phyloP scores from a whole-genome alignment of 495 filamentous ascomycete species.

The Aspergillus conjunctus region DNA sequence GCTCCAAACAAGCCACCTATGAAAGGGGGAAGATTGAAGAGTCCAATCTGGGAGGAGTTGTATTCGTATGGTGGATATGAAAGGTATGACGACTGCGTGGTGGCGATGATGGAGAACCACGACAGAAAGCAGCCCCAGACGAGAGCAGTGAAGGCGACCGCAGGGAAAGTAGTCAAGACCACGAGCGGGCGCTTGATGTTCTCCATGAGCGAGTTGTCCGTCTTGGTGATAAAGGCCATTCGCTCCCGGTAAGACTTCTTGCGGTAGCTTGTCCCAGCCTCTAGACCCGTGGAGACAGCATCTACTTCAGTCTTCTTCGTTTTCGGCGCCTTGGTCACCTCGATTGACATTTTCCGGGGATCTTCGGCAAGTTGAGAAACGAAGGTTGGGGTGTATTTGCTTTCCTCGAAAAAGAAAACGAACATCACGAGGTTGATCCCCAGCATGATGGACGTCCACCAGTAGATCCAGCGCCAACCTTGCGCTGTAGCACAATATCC shows the following conservation, averaged over 20 bases:
- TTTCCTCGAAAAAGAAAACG: conserved; percentile 48
- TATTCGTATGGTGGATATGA: conserved; percentile 36
- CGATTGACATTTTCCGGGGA: not conserved
- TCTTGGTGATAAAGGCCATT: conserved; percentile 31
- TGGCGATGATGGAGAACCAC: conserved; percentile 31
- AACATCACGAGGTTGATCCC: conserved; percentile 39
- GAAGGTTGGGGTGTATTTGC: conserved; percentile 29
- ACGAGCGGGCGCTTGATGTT: conserved; percentile 6
- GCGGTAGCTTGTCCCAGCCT: conserved; percentile 1
- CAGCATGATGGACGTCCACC: conserved; percentile 52
- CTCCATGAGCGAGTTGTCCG: conserved; percentile 24
- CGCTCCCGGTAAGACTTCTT: conserved; percentile 30
- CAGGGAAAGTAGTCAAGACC: conserved; percentile 23
- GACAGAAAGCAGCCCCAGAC: conserved; percentile 34
- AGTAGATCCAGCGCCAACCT: conserved; percentile 56
- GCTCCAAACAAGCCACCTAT: conserved; percentile 35
- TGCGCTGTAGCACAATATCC: conserved; percentile 48
- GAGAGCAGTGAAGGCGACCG: conserved; percentile 33
- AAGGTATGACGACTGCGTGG: conserved; percentile 32
- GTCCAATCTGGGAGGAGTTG: conserved; percentile 33
- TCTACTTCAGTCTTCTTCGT: not conserved
- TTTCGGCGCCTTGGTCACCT: not conserved
- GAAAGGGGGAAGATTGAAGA: conserved; percentile 37
- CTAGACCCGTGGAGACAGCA: not conserved
- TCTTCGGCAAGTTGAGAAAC: not conserved